Evolutionary conservation across 805 yeast species (phyloP).

Genomic region (Yarrowia sp.): DNA sequence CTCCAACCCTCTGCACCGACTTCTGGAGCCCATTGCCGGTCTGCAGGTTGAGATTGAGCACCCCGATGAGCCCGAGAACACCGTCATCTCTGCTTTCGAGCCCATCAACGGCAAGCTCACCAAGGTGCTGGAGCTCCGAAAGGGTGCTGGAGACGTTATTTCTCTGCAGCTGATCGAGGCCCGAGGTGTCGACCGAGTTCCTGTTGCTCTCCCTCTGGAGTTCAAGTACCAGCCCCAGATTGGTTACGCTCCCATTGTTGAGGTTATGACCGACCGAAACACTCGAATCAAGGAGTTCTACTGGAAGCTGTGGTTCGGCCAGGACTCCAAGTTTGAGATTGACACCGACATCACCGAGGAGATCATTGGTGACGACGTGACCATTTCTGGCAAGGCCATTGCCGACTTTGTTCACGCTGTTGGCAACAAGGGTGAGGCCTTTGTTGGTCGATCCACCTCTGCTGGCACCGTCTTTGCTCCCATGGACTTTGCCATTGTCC

Average conservation of each 20-base stretch:
- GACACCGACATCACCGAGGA: constrained; percentile 68
- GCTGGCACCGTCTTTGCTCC: constrained; percentile 83
- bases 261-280: constrained; percentile 89
- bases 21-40: constrained; percentile 76
- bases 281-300: constrained; percentile 92
- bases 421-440: constrained; percentile 96
- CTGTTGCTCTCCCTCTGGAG: constrained; percentile 77
- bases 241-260: constrained; percentile 96
- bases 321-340: constrained; percentile 58
- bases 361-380: constrained; percentile 72
- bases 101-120: constrained; percentile 63
- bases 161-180: constrained; percentile 80
- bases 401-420: constrained; percentile 95
- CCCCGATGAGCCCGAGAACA: constrained; percentile 60
- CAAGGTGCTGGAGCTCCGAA: constrained; percentile 69
- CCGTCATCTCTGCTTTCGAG: constrained; percentile 71
- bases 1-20: constrained; percentile 77
- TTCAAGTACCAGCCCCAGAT: constrained; percentile 81
- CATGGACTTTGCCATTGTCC: constrained; percentile 98
- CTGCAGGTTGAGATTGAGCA: constrained; percentile 67
- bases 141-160: constrained; percentile 59
- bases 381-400: constrained; percentile 76
- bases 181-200: constrained; percentile 78
- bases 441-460: constrained; percentile 79
- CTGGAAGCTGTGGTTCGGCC: constrained; percentile 96